phyloP scores from a whole-genome alignment of 2,329 filamentous ascomycete species.

The Dothistroma pini region DNA sequence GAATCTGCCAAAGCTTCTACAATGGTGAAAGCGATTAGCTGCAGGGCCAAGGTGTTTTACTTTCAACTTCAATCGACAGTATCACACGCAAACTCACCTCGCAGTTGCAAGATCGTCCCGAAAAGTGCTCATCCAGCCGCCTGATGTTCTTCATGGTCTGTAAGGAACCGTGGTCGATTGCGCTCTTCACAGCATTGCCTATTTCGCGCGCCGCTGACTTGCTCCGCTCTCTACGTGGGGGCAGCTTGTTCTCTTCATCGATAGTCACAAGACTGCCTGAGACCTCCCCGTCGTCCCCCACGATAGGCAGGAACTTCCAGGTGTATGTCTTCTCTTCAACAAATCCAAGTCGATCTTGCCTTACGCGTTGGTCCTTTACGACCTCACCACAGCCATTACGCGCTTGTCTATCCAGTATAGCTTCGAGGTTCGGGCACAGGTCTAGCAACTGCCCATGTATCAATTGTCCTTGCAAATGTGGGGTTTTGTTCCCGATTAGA shows the following conservation, averaged over 20 bases:
- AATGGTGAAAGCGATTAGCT: neutral
- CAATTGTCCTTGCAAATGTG: constrained; percentile 17
- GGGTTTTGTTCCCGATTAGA: constrained; percentile 18
- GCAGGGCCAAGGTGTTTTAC: neutral
- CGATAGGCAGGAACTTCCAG: constrained; percentile 21
- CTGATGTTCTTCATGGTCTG: constrained; percentile 16
- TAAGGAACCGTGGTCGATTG: constrained; percentile 14
- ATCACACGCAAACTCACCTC: constrained; percentile 2
- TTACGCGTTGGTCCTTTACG: constrained; percentile 15
- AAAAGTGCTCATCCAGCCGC: constrained; percentile 18
- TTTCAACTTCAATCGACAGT: neutral
- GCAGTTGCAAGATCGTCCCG: constrained; percentile 17
- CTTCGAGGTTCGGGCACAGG: constrained; percentile 15
- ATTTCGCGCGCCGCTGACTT: constrained; percentile 18
- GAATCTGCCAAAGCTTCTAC: constrained; percentile 15
- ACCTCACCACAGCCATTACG: constrained; percentile 10
- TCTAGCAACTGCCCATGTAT: constrained; percentile 10
- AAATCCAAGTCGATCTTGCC: constrained; percentile 21
- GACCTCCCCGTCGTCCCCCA: constrained; percentile 17
- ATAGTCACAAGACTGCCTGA: constrained; percentile 17
- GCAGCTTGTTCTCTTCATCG: constrained; percentile 17
- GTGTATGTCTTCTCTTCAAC: constrained; percentile 19
- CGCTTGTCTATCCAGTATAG: constrained; percentile 11
- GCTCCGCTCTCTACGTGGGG: constrained; percentile 17
- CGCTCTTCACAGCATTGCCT: constrained; percentile 14